These are phyloP conservation scores for Canavalia ensiformis DNA, from an alignment of 306 rosid genomes.

Conservation along the genomic window DNA sequence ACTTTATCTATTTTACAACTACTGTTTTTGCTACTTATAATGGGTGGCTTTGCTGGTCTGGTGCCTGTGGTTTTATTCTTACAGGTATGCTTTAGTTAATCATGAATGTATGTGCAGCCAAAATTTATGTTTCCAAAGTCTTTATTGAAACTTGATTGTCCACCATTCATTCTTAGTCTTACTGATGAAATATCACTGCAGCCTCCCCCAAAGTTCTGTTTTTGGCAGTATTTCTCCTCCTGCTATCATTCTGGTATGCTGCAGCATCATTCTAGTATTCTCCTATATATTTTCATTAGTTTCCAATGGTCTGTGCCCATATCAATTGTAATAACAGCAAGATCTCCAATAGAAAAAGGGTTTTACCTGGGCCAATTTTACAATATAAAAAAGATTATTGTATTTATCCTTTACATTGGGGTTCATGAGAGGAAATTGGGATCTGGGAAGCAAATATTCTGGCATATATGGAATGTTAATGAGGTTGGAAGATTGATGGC, in stretches of 20 bases:
- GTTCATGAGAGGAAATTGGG: no score
- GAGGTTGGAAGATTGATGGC: no score
- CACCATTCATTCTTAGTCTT: slow-evolving; percentile 47
- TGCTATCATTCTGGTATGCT: slow-evolving; percentile 80
- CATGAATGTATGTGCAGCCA: slow-evolving; percentile 17
- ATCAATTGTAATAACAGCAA: no score
- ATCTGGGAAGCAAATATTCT: no score
- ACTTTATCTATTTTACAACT: slow-evolving; percentile 66
- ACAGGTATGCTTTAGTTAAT: slow-evolving; percentile 63
- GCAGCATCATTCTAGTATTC: background rate
- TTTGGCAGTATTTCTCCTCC: slow-evolving; percentile 72
- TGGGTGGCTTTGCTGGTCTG: slow-evolving; percentile 70
- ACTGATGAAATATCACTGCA: slow-evolving; percentile 55
- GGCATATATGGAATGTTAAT: no score
- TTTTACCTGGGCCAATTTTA: no score
- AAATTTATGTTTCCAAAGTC: slow-evolving; percentile 28
- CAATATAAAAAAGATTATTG: no score
- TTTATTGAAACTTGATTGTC: slow-evolving; percentile 16
- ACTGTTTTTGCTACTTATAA: slow-evolving; percentile 61
- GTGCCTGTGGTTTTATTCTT: slow-evolving; percentile 69
- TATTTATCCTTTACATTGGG: no score
- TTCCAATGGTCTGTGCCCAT: no score
- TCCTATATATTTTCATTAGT: no score
- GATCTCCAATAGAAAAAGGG: no score
- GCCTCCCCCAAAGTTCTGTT: slow-evolving; percentile 73